Evolutionary conservation across 192 early-diverging fungal genomes (phyloP).

Genomic region (Coemansia sp.): DNA sequence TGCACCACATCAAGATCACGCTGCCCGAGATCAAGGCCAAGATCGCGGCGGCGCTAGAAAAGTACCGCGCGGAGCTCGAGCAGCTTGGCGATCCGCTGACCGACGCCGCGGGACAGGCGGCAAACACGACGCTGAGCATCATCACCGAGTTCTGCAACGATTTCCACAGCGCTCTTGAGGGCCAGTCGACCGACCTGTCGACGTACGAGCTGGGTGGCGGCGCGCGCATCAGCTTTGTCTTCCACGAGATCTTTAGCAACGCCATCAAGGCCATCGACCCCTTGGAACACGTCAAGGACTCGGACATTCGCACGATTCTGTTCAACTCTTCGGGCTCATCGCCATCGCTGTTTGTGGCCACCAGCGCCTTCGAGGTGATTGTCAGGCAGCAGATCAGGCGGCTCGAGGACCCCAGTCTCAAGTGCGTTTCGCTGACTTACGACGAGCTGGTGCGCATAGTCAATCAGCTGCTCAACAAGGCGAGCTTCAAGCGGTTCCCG

Average conservation of each 20-base stretch:
- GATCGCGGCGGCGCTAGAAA: constrained; percentile 78
- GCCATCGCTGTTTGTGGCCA: constrained; percentile 96
- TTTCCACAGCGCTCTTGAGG: constrained; percentile 93
- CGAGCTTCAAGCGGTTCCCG: constrained; percentile 95
- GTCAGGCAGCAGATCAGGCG: constrained; percentile 99
- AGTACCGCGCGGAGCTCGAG: constrained; percentile 82
- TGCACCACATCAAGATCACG: constrained; percentile 98
- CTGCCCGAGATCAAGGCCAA: constrained; percentile 99
- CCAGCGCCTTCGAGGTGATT: constrained; percentile 96
- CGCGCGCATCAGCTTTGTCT: constrained; percentile 98
- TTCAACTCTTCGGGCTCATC: constrained; percentile 98
- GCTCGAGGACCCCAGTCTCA: constrained; percentile 94
- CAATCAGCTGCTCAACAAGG: constrained; percentile 86
- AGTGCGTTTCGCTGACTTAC: constrained; percentile 93
- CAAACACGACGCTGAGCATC: constrained; percentile 91
- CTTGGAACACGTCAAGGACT: constrained; percentile 98
- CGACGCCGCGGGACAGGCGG: constrained; percentile 71
- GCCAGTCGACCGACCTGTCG: constrained; percentile 92
- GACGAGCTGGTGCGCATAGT: constrained; percentile 97
- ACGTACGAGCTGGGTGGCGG: constrained; percentile 95
- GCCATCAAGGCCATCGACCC: constrained; percentile 95
- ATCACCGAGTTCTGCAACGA: constrained; percentile 99
- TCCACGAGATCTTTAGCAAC: constrained; percentile 93
- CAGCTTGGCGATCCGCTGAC: constrained; percentile 88
- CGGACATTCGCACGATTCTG: constrained; percentile 96